A percentile compares a stretch with the other conserved stretches of the same genome.
phyloP scores from a whole-genome alignment of 2,329 filamentous ascomycete species.

The Colletotrichum graminicola region DNA sequence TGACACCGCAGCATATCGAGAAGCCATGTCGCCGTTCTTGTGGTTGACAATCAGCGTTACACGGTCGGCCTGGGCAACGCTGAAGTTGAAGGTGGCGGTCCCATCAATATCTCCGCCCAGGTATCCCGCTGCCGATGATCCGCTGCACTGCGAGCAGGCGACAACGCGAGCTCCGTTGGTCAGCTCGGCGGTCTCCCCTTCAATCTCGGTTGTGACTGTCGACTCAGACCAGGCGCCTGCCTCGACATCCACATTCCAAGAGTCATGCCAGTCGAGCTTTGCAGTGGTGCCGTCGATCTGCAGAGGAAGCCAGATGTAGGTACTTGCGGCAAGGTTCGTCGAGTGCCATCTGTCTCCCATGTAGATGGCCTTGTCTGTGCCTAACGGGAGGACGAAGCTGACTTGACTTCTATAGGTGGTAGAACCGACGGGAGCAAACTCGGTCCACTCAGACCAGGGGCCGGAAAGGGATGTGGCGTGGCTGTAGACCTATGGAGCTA shows the following conservation, averaged over 20 bases:
- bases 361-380: constrained; percentile 63
- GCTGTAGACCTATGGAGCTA: constrained; percentile 58
- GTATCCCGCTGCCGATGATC: constrained; percentile 63
- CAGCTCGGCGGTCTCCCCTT: constrained; percentile 64
- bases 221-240: constrained; percentile 59
- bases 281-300: constrained; percentile 64
- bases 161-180: constrained; percentile 59
- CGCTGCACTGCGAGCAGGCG: constrained; percentile 65
- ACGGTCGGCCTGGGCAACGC: constrained; percentile 56
- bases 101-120: constrained; percentile 63
- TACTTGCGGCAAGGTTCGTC: constrained; percentile 69
- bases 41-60: constrained; percentile 68
- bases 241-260: constrained; percentile 64
- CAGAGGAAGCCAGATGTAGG: constrained; percentile 75
- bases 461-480: constrained; percentile 68
- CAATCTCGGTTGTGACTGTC: constrained; percentile 60
- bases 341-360: constrained; percentile 76
- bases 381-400: constrained; percentile 65
- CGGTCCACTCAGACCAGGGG: constrained; percentile 71
- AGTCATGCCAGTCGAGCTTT: constrained; percentile 63
- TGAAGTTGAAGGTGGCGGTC: constrained; percentile 61
- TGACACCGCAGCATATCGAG: constrained; percentile 65
- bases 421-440: constrained; percentile 68
- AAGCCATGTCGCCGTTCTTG: constrained; percentile 65
- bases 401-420: constrained; percentile 72